Conservation (phyloP, 257 asterid species). For the Solanum pimpinellifolium region DNA sequence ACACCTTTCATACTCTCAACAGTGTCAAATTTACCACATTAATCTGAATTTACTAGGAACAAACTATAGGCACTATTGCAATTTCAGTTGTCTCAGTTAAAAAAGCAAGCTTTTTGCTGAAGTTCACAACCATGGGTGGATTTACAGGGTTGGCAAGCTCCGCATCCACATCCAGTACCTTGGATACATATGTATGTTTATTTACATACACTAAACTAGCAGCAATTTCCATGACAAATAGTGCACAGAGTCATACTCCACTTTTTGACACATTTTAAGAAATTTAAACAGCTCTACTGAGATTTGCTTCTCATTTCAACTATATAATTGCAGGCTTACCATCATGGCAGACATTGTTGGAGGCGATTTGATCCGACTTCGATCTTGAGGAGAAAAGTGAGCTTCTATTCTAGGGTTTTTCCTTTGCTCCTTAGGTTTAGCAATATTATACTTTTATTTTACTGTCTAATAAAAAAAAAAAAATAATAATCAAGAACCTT, state of each 20-base stretch:
- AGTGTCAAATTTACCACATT: not conserved
- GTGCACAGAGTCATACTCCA: not conserved
- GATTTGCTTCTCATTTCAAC: not conserved
- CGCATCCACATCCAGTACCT: not conserved
- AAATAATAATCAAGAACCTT: not conserved
- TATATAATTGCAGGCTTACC: not conserved
- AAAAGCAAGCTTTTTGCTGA: not conserved
- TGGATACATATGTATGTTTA: not conserved
- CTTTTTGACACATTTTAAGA: not conserved
- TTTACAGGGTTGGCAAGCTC: not conserved
- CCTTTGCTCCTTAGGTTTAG: not conserved
- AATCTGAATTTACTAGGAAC: not conserved
- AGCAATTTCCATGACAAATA: not conserved
- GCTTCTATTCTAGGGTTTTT: not conserved
- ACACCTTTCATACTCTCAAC: not conserved
- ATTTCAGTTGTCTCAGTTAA: not conserved
- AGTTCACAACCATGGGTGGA: not conserved
- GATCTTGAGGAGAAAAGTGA: not conserved
- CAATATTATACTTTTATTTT: not conserved
- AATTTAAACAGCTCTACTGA: not conserved
- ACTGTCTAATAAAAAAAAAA: not conserved
- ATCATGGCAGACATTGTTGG: not conserved
- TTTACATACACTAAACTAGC: not conserved
- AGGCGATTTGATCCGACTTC: not conserved
- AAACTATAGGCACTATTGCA: not conserved